Conservation (phyloP, 2,329 filamentous ascomycete genomes). For the Curvularia lunata region DNA sequence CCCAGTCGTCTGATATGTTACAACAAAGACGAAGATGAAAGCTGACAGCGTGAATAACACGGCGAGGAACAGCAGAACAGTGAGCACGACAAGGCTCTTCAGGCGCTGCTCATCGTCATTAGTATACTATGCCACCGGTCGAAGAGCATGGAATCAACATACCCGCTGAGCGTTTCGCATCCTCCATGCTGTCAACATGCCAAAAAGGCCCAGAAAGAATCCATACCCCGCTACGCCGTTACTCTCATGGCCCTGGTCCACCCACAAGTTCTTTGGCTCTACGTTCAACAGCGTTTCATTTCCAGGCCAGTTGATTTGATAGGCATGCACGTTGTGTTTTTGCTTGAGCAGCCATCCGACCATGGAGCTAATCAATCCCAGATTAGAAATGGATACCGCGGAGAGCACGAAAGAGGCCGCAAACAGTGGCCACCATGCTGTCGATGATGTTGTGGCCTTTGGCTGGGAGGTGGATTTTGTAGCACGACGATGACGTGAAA, state of each 20-base stretch:
- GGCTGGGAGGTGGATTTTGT: conserved; percentile 5
- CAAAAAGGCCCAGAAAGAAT: conserved; percentile 41
- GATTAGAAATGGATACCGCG: conserved; percentile 38
- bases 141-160: neutral
- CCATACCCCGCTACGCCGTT: conserved; percentile 44
- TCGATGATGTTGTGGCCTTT: conserved; percentile 12
- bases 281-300: conserved; percentile 30
- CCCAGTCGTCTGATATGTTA: conserved; percentile 38
- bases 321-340: conserved; percentile 35
- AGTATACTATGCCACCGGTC: neutral
- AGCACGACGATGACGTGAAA: conserved; percentile 6
- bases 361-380: conserved; percentile 42
- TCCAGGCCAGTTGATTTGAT: conserved; percentile 33
- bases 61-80: conserved; percentile 41
- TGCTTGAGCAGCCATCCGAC: conserved; percentile 41
- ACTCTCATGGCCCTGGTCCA: conserved; percentile 38
- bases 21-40: conserved; percentile 40
- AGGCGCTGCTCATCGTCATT: conserved; percentile 22
- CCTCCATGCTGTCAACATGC: conserved; percentile 39
- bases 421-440: conserved; percentile 28
- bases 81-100: conserved; percentile 44
- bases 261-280: conserved; percentile 36
- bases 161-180: conserved; percentile 20
- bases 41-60: conserved; percentile 40
- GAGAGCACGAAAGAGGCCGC: conserved; percentile 34